Base-by-base conservation (phyloP, 2,329 filamentous ascomycete species). In the Neofusicoccum cordaticola region DNA sequence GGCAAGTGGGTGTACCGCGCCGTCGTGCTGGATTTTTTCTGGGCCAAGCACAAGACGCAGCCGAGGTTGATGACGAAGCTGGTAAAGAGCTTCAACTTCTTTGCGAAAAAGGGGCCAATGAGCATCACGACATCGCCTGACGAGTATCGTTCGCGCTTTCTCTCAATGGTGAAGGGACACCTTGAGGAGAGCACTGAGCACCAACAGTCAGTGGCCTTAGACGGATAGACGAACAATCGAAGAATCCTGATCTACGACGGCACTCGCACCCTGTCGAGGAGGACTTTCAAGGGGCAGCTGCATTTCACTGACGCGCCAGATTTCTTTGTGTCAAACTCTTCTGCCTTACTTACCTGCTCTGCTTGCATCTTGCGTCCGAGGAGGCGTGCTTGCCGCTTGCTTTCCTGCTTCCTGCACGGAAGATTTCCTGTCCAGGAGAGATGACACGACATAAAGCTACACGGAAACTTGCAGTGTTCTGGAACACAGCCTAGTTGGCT, bases 21-120 rank as follows among this genome's bases (percentile, higher is more conserved):
- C 3, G 83, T 88, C 0, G 76, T 92, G 13, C 79, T 92, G 39
- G 90, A 92, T 74, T 92, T 93, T 77, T 91, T 92, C 79, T 92
- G 90, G 90, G 86, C 88, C 0, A 90, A 89, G 75, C 88, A 91
- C 74, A 89, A 88, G 68, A 70, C 88, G 0, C 88, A 86, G 62
- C 86, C 90, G 0, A 85, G 83, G 73, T 80, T 85, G 1, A 85
- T 92, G 84, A 90, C 89, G 0, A 82, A 84, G 0, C 74, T 91
- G 41, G 84, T 92, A 65, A 84, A 84, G 56, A 77, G 82, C 0
- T 90, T 88, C 70, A 91, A 91, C 69, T 70, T 83, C 12, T 78
- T 91, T 34, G 86, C 85, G 37, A 78, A 83, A 2, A 83, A 89
- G 69, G 89, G 89, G 0, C 88, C 86, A 0, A 93, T 92, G 90